These are phyloP conservation scores for Mucor lusitanicus DNA, from an alignment of 371 early-diverging fungal genomes.

Conservation along the genomic window DNA sequence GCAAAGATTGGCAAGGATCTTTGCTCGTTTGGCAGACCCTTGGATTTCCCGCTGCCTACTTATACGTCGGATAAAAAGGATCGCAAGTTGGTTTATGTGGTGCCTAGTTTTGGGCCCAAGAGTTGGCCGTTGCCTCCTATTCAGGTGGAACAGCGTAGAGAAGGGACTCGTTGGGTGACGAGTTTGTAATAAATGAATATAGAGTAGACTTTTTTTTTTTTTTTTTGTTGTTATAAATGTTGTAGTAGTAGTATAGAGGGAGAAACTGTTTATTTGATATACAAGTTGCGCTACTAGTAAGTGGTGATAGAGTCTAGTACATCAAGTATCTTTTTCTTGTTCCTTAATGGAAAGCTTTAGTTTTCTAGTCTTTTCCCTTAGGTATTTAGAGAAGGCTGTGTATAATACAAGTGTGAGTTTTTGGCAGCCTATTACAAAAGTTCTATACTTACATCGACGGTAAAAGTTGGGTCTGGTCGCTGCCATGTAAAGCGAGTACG, in stretches of 20 bases:
- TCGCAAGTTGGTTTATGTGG: conserved; percentile 68
- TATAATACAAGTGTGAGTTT: not conserved
- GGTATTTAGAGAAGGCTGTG: not conserved
- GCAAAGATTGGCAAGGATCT: conserved; percentile 68
- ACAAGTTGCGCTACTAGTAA: no score
- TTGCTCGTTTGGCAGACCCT: conserved; percentile 69
- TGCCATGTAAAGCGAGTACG: conserved; percentile 61
- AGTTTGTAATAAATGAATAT: not conserved
- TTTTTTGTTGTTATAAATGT: not conserved
- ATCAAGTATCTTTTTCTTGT: not conserved
- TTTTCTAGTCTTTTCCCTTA: not conserved
- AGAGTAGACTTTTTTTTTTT: not conserved
- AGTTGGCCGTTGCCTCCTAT: conserved; percentile 77
- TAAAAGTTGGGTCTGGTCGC: conserved; percentile 47
- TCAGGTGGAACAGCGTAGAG: conserved; percentile 65
- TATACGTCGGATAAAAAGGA: conserved; percentile 59
- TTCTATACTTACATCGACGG: conserved; percentile 27
- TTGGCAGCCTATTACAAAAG: not conserved
- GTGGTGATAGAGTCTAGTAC: no score
- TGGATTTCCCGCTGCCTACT: conserved; percentile 67
- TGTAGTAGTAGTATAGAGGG: no score
- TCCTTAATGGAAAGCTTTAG: not conserved
- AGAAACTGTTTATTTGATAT: no score
- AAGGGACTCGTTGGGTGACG: conserved; percentile 67
- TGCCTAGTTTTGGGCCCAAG: conserved; percentile 76